Conservation (phyloP, 1,284 basidiomycete species). For the Heliocybe sulcata region DNA sequence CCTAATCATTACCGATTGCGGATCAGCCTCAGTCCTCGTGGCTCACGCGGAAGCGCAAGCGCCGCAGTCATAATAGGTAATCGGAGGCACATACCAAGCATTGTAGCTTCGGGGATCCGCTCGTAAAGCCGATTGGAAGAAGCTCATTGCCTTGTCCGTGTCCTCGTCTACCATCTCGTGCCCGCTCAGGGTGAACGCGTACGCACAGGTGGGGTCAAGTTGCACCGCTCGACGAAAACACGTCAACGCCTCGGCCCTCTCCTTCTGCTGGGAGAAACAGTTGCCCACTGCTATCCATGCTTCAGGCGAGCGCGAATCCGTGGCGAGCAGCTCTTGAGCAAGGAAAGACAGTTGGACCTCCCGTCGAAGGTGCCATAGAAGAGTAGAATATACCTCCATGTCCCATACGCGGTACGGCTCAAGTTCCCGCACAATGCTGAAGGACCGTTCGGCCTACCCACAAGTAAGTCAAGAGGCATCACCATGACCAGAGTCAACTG, state of each 20-base stretch:
- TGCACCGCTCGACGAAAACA: slow-evolving; percentile 88
- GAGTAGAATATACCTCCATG: slow-evolving; percentile 92
- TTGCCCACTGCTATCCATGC: slow-evolving; percentile 95
- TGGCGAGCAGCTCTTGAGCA: slow-evolving; percentile 82
- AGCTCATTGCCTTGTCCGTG: slow-evolving; percentile 80
- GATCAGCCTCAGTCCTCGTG: slow-evolving; percentile 1
- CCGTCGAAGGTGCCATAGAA: slow-evolving; percentile 87
- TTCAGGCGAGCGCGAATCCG: slow-evolving; percentile 76
- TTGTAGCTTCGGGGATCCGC: slow-evolving; percentile 89
- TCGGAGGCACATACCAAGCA: slow-evolving; percentile 68
- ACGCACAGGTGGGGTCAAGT: slow-evolving; percentile 79
- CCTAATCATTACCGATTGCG: slow-evolving; percentile 38
- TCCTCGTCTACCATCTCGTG: slow-evolving; percentile 95
- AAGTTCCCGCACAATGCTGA: slow-evolving; percentile 68
- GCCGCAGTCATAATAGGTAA: slow-evolving; percentile 4
- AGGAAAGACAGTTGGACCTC: slow-evolving; percentile 81
- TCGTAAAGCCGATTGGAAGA: slow-evolving; percentile 85
- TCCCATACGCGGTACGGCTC: slow-evolving; percentile 84
- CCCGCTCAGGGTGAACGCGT: slow-evolving; percentile 90
- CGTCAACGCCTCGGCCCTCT: slow-evolving; percentile 83
- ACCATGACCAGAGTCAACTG: not conserved
- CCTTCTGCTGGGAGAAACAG: slow-evolving; percentile 86
- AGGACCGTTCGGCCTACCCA: slow-evolving; percentile 78
- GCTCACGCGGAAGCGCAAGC: slow-evolving; percentile 4
- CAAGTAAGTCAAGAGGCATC: slow-evolving; percentile 1